Base-by-base conservation (phyloP, 306 rosid species). In the Quercus gilva region DNA sequence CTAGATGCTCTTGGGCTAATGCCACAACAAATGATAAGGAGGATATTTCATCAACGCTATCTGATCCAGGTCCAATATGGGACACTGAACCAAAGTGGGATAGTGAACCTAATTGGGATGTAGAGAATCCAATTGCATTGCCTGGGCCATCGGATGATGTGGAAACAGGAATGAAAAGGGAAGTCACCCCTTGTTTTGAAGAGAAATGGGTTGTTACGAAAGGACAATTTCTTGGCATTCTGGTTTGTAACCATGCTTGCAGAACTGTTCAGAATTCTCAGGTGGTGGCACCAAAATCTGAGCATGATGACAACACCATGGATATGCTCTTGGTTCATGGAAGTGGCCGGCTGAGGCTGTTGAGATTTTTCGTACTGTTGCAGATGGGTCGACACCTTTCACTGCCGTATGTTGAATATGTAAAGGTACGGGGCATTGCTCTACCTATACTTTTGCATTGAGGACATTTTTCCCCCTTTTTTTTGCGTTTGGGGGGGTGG, bases 61-160 rank as follows among this genome's bases (percentile, higher is more conserved):
- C 99, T 56, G 99, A 95, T 88, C 99, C 99, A 9, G 99, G 99
- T 85, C 99, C 99, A 69, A 95, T 95, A 60, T 95, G 99, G 99
- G 98, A 95, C 81, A 82, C 97, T 15, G 99, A 95, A 80, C 99
- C 99, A 33, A 95, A 92, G 89, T 95, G 99, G 97, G 99, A 95
- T 49, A 73, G 80, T 3, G 99, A 93, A 76, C 81, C 91, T 87
- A 86, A 85, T 83, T 95, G 99, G 99, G 93, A 81, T 84, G 91
- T 85, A 74, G 99, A 91, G 86, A 88, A 93, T 78, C 98, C 97
- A 55, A 95, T 95, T 79, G 93, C 91, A 85, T 87, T 95, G 87
- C 97, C 93, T 0, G 99, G 98, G 61, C 98, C 94, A 19, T 76
- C 92, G 26, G 92, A 88, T 67, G 96, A 87, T 76, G 79, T 81